Base-by-base conservation (phyloP, 768 basidiomycete species). In the Boletus insuetus region DNA sequence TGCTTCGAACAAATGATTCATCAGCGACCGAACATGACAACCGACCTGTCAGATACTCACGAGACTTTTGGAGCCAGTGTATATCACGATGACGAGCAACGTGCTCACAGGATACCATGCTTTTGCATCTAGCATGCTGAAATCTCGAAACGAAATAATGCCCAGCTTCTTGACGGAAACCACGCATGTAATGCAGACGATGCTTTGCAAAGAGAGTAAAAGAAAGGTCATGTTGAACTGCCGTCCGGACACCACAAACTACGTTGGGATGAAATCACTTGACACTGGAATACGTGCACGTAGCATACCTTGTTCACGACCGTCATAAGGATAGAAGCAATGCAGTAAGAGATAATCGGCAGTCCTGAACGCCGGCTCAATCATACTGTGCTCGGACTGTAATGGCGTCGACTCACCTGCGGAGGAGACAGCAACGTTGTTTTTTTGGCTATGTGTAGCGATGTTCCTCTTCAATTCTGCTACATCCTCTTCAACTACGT, bases 141-240 rank as follows among this genome's bases (percentile, higher is more conserved):
- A 94, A 58, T 84, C 79, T 51, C 94, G 82, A 76, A 98, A 92
- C 13, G 86, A 85, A 62, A 96, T 91, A 40, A 95, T 67, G 29
- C 91, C 85, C 11, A 84, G 43, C 58, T 77, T 85, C 75, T 96
- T 98, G 58, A 85, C 87, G 2, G 74, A 50, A 22, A 76, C 64
- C 19, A 98, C 97, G 67, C 89, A 92, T 3, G 77, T 67, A 17
- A 89, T 83, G 71, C 94, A 98, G 60, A 99, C 95, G 31, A 80
- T 73, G 2, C 91, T 92, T 69, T 99, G 97, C 53, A 98, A 90
- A 53, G 87, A 86, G 37, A 98, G 80, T 39, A 99, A 82, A 42
- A 98, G 78, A 68, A 98, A 98, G 61, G 91, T 98, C 97, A 98
- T 98, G 60, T 90, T 92, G 74, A 98, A 99, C 63, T 90, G 72